Conservation (phyloP, 1,139 yeast species). For the Pichia sp. region DNA sequence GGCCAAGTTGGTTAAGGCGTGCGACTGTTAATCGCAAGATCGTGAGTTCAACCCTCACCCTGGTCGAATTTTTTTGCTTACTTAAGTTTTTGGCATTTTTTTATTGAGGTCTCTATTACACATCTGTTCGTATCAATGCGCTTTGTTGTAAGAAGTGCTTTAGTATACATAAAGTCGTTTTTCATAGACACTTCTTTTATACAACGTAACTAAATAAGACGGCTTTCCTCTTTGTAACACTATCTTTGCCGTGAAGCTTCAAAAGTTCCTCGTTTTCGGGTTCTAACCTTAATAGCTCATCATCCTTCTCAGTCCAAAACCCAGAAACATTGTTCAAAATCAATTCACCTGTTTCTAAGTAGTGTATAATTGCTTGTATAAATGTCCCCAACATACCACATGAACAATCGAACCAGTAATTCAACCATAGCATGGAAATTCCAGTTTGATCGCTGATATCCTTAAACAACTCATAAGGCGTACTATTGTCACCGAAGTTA, state of each 20-base stretch:
- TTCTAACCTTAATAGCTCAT: constrained; percentile 23
- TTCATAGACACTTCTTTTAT: not conserved
- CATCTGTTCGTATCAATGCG: no score
- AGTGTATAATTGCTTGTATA: constrained; percentile 37
- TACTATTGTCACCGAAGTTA: constrained; percentile 33
- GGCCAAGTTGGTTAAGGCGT: constrained; percentile 22
- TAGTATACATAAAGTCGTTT: no score
- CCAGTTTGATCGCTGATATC: constrained; percentile 38
- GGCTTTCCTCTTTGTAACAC: constrained; percentile 24
- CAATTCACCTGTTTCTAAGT: constrained; percentile 36
- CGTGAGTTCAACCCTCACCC: constrained; percentile 21
- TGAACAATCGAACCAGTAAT: constrained; percentile 39
- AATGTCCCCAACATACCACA: constrained; percentile 43
- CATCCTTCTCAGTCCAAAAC: constrained; percentile 45
- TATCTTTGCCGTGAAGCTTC: constrained; percentile 24
- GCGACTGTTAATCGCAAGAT: constrained; percentile 22
- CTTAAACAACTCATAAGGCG: constrained; percentile 34
- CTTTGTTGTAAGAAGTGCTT: no score
- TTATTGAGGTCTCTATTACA: not conserved
- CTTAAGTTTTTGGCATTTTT: not conserved
- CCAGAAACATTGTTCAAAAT: constrained; percentile 40
- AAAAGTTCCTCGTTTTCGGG: constrained; percentile 17
- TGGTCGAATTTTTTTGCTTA: constrained; percentile 12
- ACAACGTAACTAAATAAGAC: constrained; percentile 12
- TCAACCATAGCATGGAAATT: constrained; percentile 38